These are phyloP conservation scores for Elaeis oleifera DNA, from an alignment of 202 grass and related monocot genomes.

Conservation along the genomic window DNA sequence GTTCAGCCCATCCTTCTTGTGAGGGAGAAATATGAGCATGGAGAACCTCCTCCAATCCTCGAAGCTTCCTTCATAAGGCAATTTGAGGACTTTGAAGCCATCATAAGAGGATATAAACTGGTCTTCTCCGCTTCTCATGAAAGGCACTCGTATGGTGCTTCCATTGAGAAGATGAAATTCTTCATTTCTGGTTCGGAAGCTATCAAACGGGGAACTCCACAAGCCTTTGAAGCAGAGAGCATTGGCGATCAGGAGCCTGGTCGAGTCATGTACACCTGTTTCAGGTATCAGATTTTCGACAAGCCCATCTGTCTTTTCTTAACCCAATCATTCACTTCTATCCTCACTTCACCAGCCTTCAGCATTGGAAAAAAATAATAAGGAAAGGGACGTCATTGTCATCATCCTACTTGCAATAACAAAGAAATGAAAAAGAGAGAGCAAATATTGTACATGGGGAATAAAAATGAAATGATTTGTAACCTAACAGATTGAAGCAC, in stretches of 20 bases:
- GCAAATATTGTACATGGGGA: too few relatives aligned
- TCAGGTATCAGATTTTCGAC: background rate
- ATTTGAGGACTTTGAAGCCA: slow-evolving; percentile 24
- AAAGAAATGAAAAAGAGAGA: too few relatives aligned
- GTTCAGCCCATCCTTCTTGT: slow-evolving; percentile 2
- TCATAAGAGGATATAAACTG: slow-evolving; percentile 15
- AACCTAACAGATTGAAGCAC: too few relatives aligned
- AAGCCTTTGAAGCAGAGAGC: slow-evolving; percentile 4
- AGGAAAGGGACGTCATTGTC: background rate
- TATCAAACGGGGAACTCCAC: slow-evolving; percentile 1
- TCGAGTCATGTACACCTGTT: background rate
- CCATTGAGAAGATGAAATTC: slow-evolving; percentile 13
- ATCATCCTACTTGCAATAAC: too few relatives aligned
- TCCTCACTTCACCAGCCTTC: background rate
- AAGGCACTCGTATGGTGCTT: background rate
- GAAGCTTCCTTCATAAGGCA: slow-evolving; percentile 3
- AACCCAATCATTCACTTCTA: background rate
- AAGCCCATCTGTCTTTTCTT: background rate
- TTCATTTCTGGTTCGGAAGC: background rate
- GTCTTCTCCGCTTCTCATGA: too few relatives aligned
- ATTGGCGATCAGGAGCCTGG: slow-evolving; percentile 4
- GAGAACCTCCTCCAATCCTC: slow-evolving; percentile 18
- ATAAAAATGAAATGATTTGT: too few relatives aligned
- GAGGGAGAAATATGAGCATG: background rate
- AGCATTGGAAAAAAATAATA: background rate